Evolutionary conservation across 805 yeast species (phyloP).

Genomic region (Debaryomyces tyrocola): DNA sequence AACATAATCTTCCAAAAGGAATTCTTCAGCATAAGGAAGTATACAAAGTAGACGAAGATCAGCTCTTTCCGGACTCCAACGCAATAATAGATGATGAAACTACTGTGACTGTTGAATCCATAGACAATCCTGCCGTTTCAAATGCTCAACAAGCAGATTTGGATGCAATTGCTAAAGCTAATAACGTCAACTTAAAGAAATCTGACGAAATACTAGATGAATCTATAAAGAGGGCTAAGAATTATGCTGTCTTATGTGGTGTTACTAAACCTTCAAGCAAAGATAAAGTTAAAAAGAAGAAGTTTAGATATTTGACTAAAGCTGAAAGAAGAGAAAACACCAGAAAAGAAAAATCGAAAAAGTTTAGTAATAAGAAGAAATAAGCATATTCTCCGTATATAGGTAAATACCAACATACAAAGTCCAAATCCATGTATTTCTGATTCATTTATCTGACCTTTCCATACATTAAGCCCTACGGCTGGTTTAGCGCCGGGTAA

Average conservation of each 20-base stretch:
- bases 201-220: constrained; percentile 70
- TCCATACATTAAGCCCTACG: background rate
- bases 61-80: constrained; percentile 16
- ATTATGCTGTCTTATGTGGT: constrained; percentile 71
- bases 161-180: constrained; percentile 54
- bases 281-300: constrained; percentile 58
- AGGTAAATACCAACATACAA: background rate
- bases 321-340: constrained; percentile 62
- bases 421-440: background rate
- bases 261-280: constrained; percentile 41
- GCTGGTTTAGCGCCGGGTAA: background rate
- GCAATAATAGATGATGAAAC: constrained; percentile 48
- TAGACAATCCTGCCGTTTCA: constrained; percentile 44
- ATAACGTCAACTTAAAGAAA: constrained; percentile 68
- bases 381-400: background rate
- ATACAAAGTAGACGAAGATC: constrained; percentile 28
- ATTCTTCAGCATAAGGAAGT: constrained; percentile 47
- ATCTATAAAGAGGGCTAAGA: constrained; percentile 75
- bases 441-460: background rate
- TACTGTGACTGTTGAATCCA: constrained; percentile 39
- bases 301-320: constrained; percentile 85
- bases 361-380: background rate
- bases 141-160: constrained; percentile 32
- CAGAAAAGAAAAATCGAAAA: constrained; percentile 33
- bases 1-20: constrained; percentile 24